Evolutionary conservation across 768 basidiomycete genomes (phyloP).

Genomic region (Hemileccinum rubropunctum): DNA sequence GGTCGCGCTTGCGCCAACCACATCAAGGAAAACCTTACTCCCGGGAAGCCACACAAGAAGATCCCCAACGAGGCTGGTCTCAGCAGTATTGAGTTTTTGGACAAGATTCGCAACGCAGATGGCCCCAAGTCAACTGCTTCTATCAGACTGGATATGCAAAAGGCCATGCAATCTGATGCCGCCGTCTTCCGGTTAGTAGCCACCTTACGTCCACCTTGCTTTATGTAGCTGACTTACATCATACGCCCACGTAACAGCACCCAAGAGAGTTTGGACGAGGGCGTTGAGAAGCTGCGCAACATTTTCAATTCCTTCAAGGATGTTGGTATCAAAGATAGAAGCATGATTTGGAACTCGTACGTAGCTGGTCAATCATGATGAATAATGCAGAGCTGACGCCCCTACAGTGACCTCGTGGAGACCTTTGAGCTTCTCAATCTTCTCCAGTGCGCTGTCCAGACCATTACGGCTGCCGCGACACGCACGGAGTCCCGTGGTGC

Average conservation of each 20-base stretch:
- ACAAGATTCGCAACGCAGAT: constrained; percentile 79
- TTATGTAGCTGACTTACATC: constrained; percentile 2
- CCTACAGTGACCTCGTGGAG: constrained; percentile 85
- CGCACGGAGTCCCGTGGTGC: constrained; percentile 98
- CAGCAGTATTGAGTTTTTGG: constrained; percentile 80
- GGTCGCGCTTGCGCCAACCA: constrained; percentile 99
- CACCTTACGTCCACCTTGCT: not conserved
- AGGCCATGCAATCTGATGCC: constrained; percentile 97
- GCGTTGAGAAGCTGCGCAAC: constrained; percentile 79
- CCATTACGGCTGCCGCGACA: constrained; percentile 88
- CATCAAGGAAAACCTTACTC: constrained; percentile 86
- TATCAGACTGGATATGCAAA: constrained; percentile 95
- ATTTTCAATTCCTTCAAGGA: constrained; percentile 90
- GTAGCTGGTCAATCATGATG: constrained; percentile 27
- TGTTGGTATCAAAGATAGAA: constrained; percentile 95
- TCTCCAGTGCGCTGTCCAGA: constrained; percentile 93
- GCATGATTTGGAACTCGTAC: constrained; percentile 99
- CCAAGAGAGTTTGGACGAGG: constrained; percentile 85
- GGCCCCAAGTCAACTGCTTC: constrained; percentile 86
- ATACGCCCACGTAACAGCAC: constrained; percentile 49
- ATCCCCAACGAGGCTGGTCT: constrained; percentile 87
- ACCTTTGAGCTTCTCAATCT: constrained; percentile 96
- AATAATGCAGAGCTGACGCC: constrained; percentile 8
- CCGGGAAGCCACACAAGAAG: constrained; percentile 87
- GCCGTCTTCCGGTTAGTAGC: constrained; percentile 83